Evolutionary conservation across 352 stramenopile species (phyloP).

Genomic region (Ochromonadaceae sp.): DNA sequence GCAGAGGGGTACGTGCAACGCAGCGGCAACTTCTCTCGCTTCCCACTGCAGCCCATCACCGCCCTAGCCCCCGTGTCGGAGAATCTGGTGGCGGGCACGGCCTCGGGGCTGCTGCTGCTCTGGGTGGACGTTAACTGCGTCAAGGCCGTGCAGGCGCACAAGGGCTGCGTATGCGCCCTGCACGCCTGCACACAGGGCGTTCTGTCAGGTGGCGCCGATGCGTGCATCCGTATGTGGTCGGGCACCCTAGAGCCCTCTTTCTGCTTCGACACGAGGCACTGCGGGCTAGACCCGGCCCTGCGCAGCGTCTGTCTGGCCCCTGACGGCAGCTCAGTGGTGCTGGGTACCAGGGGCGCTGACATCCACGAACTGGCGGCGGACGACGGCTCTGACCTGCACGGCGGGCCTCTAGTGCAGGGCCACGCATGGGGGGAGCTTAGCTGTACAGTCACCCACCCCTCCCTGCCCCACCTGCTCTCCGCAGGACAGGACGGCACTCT

Average conservation of each 20-base stretch:
- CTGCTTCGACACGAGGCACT: slow-evolving; percentile 33
- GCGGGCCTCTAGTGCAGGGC: slow-evolving; percentile 28
- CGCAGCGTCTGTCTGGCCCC: slow-evolving; percentile 25
- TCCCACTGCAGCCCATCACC: slow-evolving; percentile 26
- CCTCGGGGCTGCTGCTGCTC: slow-evolving; percentile 38
- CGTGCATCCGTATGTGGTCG: slow-evolving; percentile 34
- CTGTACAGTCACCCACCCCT: too few relatives aligned
- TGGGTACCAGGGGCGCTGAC: slow-evolving; percentile 31
- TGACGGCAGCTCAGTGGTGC: slow-evolving; percentile 30
- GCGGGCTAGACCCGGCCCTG: slow-evolving; percentile 25
- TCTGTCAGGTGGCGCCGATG: slow-evolving; percentile 34
- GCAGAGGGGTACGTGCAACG: slow-evolving; percentile 9
- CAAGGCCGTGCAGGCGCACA: slow-evolving; percentile 31
- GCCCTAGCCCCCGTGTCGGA: slow-evolving; percentile 25
- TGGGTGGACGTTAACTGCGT: slow-evolving; percentile 39
- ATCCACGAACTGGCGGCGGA: slow-evolving; percentile 20
- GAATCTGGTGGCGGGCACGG: slow-evolving; percentile 32
- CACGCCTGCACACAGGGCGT: slow-evolving; percentile 31
- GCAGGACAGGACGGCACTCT: slow-evolving; percentile 60
- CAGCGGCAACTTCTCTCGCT: slow-evolving; percentile 22
- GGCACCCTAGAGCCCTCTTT: slow-evolving; percentile 29
- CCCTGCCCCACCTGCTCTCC: too few relatives aligned
- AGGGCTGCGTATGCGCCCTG: slow-evolving; percentile 34
- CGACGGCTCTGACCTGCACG: slow-evolving; percentile 35
- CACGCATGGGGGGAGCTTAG: slow-evolving; percentile 57